Conservation (phyloP, 345 rosid genomes). For the Brassica incana region DNA sequence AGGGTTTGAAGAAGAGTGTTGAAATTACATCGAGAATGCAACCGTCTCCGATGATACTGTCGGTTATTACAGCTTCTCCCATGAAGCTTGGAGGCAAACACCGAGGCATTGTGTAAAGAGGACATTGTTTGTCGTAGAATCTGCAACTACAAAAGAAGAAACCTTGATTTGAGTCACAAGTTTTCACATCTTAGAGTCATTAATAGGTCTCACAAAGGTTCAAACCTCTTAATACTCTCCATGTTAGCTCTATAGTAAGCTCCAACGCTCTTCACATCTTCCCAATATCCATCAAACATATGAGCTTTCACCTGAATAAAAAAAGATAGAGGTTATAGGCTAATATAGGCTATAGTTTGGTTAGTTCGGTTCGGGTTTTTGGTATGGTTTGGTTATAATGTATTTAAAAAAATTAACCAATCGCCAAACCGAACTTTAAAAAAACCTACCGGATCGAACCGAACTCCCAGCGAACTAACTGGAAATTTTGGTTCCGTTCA, state of each 20-base stretch:
- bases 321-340: not conserved
- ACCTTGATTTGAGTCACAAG: conserved; percentile 36
- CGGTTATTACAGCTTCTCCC: conserved; percentile 53
- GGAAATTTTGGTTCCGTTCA: too few relatives aligned
- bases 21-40: conserved; percentile 71
- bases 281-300: conserved; percentile 76
- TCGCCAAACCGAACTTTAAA: too few relatives aligned
- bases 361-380: too few relatives aligned
- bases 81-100: conserved; percentile 68
- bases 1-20: conserved; percentile 12
- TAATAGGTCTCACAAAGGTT: not conserved
- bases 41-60: conserved; percentile 76
- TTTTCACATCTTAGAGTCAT: not conserved
- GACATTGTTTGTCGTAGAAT: conserved; percentile 57
- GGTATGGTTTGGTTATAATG: too few relatives aligned
- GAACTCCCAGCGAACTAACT: too few relatives aligned
- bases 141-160: conserved; percentile 41
- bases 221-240: conserved; percentile 57
- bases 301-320: conserved; percentile 60
- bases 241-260: conserved; percentile 78
- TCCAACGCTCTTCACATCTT: conserved; percentile 64
- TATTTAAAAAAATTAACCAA: too few relatives aligned
- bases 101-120: conserved; percentile 68
- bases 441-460: too few relatives aligned
- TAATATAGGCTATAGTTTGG: not conserved